These are phyloP conservation scores for Schizothecium vesticola DNA, from an alignment of 495 filamentous ascomycete species.

Conservation along the genomic window DNA sequence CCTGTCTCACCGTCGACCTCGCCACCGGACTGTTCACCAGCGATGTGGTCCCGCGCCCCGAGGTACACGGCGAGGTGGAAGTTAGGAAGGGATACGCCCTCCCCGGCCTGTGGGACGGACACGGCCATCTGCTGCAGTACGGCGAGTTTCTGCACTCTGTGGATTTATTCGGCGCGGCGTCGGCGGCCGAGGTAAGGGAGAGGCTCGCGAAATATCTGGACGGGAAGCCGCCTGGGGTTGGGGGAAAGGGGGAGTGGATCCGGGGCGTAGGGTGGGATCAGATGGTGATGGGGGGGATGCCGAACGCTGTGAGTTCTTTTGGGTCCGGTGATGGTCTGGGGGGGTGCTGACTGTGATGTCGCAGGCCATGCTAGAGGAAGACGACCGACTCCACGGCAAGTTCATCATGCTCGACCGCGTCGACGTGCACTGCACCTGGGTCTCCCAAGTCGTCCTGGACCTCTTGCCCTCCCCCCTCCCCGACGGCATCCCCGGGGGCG, in stretches of 20 bases:
- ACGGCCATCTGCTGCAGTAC: slow-evolving; percentile 58
- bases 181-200: slow-evolving; percentile 43
- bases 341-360: slow-evolving; percentile 13
- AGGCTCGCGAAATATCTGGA: slow-evolving; percentile 44
- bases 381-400: slow-evolving; percentile 42
- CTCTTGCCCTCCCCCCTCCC: slow-evolving; percentile 49
- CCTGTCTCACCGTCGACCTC: neutral
- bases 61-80: neutral
- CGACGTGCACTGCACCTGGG: slow-evolving; percentile 61
- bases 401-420: slow-evolving; percentile 64
- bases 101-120: slow-evolving; percentile 61
- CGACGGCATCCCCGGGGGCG: slow-evolving; percentile 53
- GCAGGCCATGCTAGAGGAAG: slow-evolving; percentile 48
- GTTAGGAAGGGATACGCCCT: slow-evolving; percentile 39
- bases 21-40: neutral
- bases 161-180: slow-evolving; percentile 50
- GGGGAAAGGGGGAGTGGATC: slow-evolving; percentile 49
- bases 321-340: neutral
- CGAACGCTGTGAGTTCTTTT: slow-evolving; percentile 47
- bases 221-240: slow-evolving; percentile 30
- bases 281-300: slow-evolving; percentile 54
- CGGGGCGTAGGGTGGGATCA: slow-evolving; percentile 65
- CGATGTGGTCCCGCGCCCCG: neutral
- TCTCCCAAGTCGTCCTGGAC: slow-evolving; percentile 53
- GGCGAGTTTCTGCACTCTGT: slow-evolving; percentile 60